Evolutionary conservation across 2,329 filamentous ascomycete genomes (phyloP).

Genomic region (Apiospora sp.): DNA sequence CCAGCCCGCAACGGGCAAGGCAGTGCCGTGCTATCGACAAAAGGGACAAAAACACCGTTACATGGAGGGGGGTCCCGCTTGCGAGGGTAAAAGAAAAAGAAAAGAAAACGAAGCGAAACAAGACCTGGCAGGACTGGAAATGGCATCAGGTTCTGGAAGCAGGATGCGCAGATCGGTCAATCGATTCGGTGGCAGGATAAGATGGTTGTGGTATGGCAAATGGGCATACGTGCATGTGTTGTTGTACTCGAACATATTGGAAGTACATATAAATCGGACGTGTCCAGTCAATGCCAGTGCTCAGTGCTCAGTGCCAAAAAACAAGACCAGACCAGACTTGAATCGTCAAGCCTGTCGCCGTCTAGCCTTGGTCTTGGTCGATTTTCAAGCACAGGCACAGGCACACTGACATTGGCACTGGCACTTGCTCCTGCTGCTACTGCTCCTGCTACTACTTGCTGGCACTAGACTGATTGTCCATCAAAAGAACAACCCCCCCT

Average conservation of each 20-base stretch:
- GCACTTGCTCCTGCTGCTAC: no score
- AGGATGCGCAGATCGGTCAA: not conserved
- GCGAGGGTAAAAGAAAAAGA: not conserved
- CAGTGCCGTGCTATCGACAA: not conserved
- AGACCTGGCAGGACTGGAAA: not conserved
- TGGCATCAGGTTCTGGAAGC: not conserved
- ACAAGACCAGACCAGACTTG: not conserved
- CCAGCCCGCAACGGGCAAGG: not conserved
- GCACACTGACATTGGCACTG: no score
- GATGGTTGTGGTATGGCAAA: no score
- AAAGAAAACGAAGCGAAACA: not conserved
- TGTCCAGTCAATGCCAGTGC: not conserved
- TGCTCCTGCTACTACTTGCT: not conserved
- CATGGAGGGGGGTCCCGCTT: not conserved
- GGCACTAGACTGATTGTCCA: not conserved
- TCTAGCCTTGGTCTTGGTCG: not conserved
- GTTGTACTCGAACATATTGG: not conserved
- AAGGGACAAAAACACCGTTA: conserved; percentile 6
- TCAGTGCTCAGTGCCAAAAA: not conserved
- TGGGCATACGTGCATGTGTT: not conserved
- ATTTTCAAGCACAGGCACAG: not conserved
- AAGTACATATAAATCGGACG: not conserved
- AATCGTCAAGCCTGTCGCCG: conserved; percentile 12
- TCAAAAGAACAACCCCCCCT: not conserved
- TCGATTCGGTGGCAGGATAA: not conserved